These are phyloP conservation scores for Nigrospora oryzae DNA, from an alignment of 2,329 filamentous ascomycete species.

Conservation along the genomic window DNA sequence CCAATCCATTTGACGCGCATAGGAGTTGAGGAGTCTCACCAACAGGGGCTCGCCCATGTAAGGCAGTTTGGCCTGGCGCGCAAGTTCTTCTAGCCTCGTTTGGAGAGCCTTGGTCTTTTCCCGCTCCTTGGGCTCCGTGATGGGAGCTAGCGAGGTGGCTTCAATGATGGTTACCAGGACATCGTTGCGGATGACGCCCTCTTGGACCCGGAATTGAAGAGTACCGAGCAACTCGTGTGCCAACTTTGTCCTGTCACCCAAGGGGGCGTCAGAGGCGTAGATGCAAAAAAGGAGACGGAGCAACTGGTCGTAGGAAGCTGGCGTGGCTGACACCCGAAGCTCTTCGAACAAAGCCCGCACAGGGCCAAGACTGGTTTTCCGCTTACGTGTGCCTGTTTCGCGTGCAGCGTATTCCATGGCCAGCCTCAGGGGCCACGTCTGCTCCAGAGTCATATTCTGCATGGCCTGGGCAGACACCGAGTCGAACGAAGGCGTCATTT, in stretches of 20 bases:
- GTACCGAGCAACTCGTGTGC: slow-evolving; percentile 34
- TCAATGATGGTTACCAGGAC: slow-evolving; percentile 41
- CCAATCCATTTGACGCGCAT: slow-evolving; percentile 41
- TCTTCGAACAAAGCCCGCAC: slow-evolving; percentile 13
- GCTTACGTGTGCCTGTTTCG: too few species aligned
- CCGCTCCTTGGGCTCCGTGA: slow-evolving; percentile 18
- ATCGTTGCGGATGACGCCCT: slow-evolving; percentile 32
- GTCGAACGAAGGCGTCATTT: slow-evolving; percentile 7
- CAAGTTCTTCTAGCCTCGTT: slow-evolving; percentile 34
- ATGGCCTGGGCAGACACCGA: slow-evolving; percentile 17
- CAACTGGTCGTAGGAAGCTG: slow-evolving; percentile 24
- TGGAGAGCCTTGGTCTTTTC: slow-evolving; percentile 27
- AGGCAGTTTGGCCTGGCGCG: slow-evolving; percentile 25
- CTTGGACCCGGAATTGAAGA: slow-evolving; percentile 35
- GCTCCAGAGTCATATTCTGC: slow-evolving; percentile 15
- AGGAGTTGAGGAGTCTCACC: slow-evolving; percentile 33
- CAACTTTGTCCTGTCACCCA: slow-evolving; percentile 23
- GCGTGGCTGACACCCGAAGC: slow-evolving; percentile 27
- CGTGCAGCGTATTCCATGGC: slow-evolving; percentile 11
- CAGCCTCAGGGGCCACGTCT: slow-evolving; percentile 24
- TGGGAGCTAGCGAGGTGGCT: slow-evolving; percentile 22
- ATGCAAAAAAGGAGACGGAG: slow-evolving; percentile 28
- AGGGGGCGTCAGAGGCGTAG: slow-evolving; percentile 17
- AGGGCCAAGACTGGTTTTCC: slow-evolving; percentile 4
- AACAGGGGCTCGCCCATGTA: slow-evolving; percentile 28